Evolutionary conservation across 2,329 filamentous ascomycete genomes (phyloP), one percentile per base, ranked within the genome.

Genomic region (Botrytis cinerea): DNA sequence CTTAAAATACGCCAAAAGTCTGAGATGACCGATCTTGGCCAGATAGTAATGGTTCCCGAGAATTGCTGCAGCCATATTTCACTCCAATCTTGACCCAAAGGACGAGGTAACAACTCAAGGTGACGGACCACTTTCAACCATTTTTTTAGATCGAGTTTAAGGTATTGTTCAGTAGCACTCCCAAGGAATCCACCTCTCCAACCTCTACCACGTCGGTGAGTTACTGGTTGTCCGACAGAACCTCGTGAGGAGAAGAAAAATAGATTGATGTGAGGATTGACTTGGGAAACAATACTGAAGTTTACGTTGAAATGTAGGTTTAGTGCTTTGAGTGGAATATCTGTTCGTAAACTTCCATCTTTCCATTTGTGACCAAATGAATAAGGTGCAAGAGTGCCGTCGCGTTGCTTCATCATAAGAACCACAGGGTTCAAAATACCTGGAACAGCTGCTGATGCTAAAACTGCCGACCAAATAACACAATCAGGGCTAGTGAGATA

Each of bases 331-430:
- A 99, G 89, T 0, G 96, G 96, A 43, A 99, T 98, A 80, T 99
- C 96, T 1, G 96, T 99, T 54, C 96, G 89, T 72, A 99, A 84
- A 78, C 92, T 96, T 71, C 96, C 96, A 81, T 99, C 96, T 83
- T 99, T 99, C 96, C 96, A 99, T 84, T 98, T 98, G 85, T 98
- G 95, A 0, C 96, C 96, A 80, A 99, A 99, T 0, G 93, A 97
- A 82, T 97, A 99, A 0, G 96, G 96, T 0, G 90, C 89, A 6
- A 99, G 86, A 2, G 86, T 90, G 1, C 94, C 95, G 74, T 94
- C 89, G 28, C 87, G 86, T 71, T 88, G 92, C 86, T 90, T 90
- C 91, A 97, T 95, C 91, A 98, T 95, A 12, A 99, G 89, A 1
- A 99, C 95, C 3, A 97, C 93, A 0, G 96, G 96, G 80, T 98